Percentiles rank a stretch among this genome's conserved stretches.
phyloP scores from a whole-genome alignment of 805 yeast species.

The Myxozyma nipponensis region DNA sequence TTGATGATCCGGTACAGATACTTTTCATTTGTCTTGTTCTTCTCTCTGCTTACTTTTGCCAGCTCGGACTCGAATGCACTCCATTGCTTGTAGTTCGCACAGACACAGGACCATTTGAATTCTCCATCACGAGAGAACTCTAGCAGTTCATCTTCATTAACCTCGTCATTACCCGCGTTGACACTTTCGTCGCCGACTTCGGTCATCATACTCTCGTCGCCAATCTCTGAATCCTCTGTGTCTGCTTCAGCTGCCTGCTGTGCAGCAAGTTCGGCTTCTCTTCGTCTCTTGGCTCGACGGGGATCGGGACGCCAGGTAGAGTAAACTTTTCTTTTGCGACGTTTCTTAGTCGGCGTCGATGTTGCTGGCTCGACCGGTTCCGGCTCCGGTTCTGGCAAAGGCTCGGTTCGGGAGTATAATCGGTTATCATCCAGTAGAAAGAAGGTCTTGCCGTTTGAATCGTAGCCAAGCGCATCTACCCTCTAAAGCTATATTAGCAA shows the following conservation, averaged over 20 bases:
- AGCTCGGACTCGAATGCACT: slow-evolving; percentile 25
- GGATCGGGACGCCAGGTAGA: slow-evolving; percentile 2
- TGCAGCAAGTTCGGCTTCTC: slow-evolving; percentile 5
- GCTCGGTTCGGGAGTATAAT: slow-evolving; percentile 29
- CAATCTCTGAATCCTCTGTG: slow-evolving; percentile 8
- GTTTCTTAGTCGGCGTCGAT: slow-evolving; percentile 13
- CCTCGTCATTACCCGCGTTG: slow-evolving; percentile 1
- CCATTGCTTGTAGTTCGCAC: slow-evolving; percentile 35
- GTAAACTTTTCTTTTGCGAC: slow-evolving; percentile 9
- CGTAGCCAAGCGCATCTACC: slow-evolving; percentile 35
- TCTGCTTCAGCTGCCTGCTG: neutral
- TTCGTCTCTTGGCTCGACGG: slow-evolving; percentile 12
- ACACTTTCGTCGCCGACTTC: neutral
- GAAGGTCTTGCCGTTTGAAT: slow-evolving; percentile 31
- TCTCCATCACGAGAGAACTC: slow-evolving; percentile 23
- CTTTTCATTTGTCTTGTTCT: slow-evolving; percentile 22
- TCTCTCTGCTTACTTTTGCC: slow-evolving; percentile 20
- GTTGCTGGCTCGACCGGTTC: slow-evolving; percentile 6
- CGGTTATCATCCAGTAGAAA: slow-evolving; percentile 39
- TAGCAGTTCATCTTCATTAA: slow-evolving; percentile 6
- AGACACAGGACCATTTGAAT: slow-evolving; percentile 35
- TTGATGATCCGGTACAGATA: slow-evolving; percentile 27
- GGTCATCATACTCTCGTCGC: slow-evolving; percentile 8
- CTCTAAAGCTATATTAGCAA: slow-evolving; percentile 23
- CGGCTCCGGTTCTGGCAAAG: slow-evolving; percentile 3